Evolutionary conservation across 1,284 basidiomycete species (phyloP).

Genomic region (Laetiporus sulphureus): DNA sequence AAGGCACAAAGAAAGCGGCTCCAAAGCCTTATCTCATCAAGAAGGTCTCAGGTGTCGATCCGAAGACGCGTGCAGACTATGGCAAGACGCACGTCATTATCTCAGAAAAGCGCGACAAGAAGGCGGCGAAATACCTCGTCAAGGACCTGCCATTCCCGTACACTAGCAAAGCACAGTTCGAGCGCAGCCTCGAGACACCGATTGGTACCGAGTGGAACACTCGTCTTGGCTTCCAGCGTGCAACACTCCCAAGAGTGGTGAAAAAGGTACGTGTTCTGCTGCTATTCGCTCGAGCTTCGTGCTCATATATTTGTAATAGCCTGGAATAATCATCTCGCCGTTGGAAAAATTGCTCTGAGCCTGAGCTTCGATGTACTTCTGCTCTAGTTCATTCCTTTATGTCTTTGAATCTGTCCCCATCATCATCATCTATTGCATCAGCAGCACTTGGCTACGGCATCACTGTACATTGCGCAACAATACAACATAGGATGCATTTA

Average conservation of each 20-base stretch:
- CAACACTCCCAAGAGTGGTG: slow-evolving; percentile 77
- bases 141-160: slow-evolving; percentile 93
- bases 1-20: slow-evolving; percentile 53
- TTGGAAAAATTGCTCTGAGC: slow-evolving; percentile 19
- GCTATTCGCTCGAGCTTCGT: neutral
- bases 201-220: slow-evolving; percentile 95
- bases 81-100: slow-evolving; percentile 87
- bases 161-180: slow-evolving; percentile 82
- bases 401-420: no score
- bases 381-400: neutral
- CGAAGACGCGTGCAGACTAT: slow-evolving; percentile 76
- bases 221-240: slow-evolving; percentile 78
- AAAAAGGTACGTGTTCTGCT: slow-evolving; percentile 60
- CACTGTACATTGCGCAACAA: no score
- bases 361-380: neutral
- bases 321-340: slow-evolving; percentile 25
- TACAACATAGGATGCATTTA: no score
- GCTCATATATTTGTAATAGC: slow-evolving; percentile 8
- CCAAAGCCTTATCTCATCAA: slow-evolving; percentile 69
- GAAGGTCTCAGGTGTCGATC: slow-evolving; percentile 76
- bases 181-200: slow-evolving; percentile 74
- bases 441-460: no score
- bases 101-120: slow-evolving; percentile 91
- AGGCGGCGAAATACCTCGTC: slow-evolving; percentile 82
- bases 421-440: no score